These are phyloP conservation scores for Lavandula angustifolia DNA, from an alignment of 257 asterid species.

Conservation along the genomic window DNA sequence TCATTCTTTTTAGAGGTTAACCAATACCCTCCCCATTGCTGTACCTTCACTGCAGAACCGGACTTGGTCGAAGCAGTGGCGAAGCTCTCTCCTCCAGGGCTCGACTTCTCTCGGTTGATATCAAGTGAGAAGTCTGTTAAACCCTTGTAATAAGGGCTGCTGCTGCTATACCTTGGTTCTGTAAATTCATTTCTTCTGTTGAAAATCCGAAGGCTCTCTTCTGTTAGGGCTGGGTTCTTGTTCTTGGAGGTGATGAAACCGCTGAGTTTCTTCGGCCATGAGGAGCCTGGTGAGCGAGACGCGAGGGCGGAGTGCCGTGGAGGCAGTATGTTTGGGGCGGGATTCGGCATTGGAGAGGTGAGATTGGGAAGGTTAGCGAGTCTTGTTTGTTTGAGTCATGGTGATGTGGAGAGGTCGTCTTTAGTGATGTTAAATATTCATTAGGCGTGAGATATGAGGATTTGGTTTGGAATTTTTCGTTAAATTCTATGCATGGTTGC, in stretches of 20 bases:
- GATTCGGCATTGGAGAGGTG: slow-evolving; percentile 53
- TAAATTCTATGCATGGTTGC: not conserved
- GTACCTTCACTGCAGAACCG: slow-evolving; percentile 49
- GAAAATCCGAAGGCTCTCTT: slow-evolving; percentile 49
- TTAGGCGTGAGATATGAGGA: slow-evolving; percentile 11
- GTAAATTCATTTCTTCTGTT: slow-evolving; percentile 42
- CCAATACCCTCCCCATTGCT: slow-evolving; percentile 61
- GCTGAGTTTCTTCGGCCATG: slow-evolving; percentile 45
- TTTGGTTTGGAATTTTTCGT: not conserved
- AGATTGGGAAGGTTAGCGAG: slow-evolving; percentile 12
- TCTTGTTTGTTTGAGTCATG: not conserved
- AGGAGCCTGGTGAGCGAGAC: slow-evolving; percentile 48
- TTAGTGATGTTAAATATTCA: too few species aligned
- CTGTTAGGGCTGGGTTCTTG: slow-evolving; percentile 40
- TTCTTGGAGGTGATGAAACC: slow-evolving; percentile 36
- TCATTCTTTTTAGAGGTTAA: slow-evolving; percentile 41
- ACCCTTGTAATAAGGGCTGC: slow-evolving; percentile 78
- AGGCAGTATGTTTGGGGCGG: slow-evolving; percentile 24
- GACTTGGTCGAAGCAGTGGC: slow-evolving; percentile 40
- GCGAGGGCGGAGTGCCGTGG: slow-evolving; percentile 40
- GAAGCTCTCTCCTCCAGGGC: slow-evolving; percentile 50
- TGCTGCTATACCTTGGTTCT: slow-evolving; percentile 37
- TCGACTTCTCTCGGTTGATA: slow-evolving; percentile 49
- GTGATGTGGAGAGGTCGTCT: not conserved
- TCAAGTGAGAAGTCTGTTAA: slow-evolving; percentile 53